phyloP scores from a whole-genome alignment of 805 yeast species.

The Torulaspora quercuum region DNA sequence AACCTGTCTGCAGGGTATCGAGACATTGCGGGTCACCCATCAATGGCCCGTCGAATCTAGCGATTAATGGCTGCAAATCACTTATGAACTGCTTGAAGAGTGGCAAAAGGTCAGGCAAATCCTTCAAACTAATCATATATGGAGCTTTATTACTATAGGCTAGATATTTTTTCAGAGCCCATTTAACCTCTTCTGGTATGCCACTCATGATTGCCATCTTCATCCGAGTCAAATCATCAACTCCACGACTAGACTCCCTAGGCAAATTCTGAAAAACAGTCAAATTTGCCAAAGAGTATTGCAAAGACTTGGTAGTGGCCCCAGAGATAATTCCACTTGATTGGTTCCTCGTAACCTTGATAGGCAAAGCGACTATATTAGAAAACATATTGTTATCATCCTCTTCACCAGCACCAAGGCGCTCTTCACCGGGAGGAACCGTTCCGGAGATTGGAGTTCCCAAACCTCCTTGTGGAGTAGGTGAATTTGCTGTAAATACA shows the following conservation, averaged over 20 bases:
- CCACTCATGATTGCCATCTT: conserved; percentile 66
- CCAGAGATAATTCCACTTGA: conserved; percentile 26
- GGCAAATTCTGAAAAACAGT: conserved; percentile 35
- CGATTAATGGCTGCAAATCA: conserved; percentile 25
- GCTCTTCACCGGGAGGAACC: conserved; percentile 7
- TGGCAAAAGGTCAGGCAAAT: conserved; percentile 38
- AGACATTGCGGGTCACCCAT: conserved; percentile 16
- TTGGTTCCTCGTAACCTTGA: conserved; percentile 31
- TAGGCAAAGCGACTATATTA: conserved; percentile 29
- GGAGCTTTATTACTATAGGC: conserved; percentile 45
- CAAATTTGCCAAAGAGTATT: conserved; percentile 32
- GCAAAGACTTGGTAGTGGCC: conserved; percentile 21
- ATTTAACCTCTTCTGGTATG: conserved; percentile 61
- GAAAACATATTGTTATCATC: conserved; percentile 21
- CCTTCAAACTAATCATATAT: conserved; percentile 46
- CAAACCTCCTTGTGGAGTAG: conserved; percentile 14
- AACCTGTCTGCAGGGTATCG: conserved; percentile 30
- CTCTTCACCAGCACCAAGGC: conserved; percentile 9
- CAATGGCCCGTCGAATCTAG: conserved; percentile 26
- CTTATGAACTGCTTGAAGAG: conserved; percentile 38
- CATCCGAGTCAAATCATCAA: conserved; percentile 61
- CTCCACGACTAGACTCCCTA: conserved; percentile 48
- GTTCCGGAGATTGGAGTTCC: conserved; percentile 9
- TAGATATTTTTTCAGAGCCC: conserved; percentile 54
- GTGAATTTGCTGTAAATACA: conserved; percentile 16